Conservation (phyloP, 192 early-diverging fungal genomes). For the Entomortierella parvispora region DNA sequence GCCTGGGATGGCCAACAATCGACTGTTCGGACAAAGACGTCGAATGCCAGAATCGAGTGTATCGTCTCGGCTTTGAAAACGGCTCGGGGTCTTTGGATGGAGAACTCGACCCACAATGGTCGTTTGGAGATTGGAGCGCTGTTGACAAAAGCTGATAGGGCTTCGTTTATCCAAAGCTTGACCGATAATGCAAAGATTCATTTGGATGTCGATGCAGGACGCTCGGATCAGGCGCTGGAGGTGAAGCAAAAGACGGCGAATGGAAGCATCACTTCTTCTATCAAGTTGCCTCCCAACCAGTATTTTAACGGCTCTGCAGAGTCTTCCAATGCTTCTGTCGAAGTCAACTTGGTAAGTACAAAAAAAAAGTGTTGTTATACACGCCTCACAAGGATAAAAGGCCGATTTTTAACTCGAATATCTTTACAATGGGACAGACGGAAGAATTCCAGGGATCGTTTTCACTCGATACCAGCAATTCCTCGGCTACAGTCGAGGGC, state of each 20-base stretch:
- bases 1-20: slow-evolving; percentile 23
- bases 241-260: slow-evolving; percentile 14
- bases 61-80: slow-evolving; percentile 15
- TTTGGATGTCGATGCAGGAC: slow-evolving; percentile 24
- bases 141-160: slow-evolving; percentile 23
- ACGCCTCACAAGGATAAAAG: no score
- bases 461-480: slow-evolving; percentile 17
- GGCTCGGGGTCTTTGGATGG: slow-evolving; percentile 23
- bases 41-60: slow-evolving; percentile 14
- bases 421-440: no score
- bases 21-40: slow-evolving; percentile 1
- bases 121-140: slow-evolving; percentile 12
- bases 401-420: not conserved
- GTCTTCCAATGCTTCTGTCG: slow-evolving; percentile 16
- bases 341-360: slow-evolving; percentile 42
- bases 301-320: slow-evolving; percentile 3
- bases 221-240: slow-evolving; percentile 24
- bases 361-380: no score
- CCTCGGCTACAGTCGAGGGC: slow-evolving; percentile 18
- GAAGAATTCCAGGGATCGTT: slow-evolving; percentile 38
- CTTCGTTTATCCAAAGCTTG: slow-evolving; percentile 7
- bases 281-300: slow-evolving; percentile 25
- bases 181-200: slow-evolving; percentile 19
- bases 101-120: slow-evolving; percentile 16
- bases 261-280: slow-evolving; percentile 7